Evolutionary conservation across 2,329 filamentous ascomycete genomes (phyloP).

Genomic region (Arthrinium puccinioides): DNA sequence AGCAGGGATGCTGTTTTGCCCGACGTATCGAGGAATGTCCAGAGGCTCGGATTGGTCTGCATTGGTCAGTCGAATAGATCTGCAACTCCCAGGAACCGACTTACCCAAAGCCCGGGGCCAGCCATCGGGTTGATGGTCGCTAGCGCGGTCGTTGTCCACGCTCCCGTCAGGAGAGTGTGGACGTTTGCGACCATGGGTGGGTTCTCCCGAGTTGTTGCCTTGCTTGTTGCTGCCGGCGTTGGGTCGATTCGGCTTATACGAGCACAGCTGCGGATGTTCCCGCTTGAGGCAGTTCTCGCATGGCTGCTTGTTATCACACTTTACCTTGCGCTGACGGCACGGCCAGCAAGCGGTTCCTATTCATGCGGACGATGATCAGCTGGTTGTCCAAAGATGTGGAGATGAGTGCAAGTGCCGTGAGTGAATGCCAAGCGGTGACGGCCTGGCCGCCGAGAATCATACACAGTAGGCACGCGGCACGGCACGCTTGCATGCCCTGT

Average conservation of each 20-base stretch:
- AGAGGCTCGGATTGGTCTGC: slow-evolving; percentile 6
- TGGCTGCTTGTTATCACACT: slow-evolving; percentile 62
- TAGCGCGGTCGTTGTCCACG: slow-evolving; percentile 27
- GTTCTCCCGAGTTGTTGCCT: slow-evolving; percentile 21
- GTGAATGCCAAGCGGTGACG: too few relatives aligned
- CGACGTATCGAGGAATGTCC: slow-evolving; percentile 44
- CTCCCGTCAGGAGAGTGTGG: slow-evolving; percentile 34
- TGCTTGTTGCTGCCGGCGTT: slow-evolving; percentile 25
- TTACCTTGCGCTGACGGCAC: slow-evolving; percentile 60
- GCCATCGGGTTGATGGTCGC: slow-evolving; percentile 24
- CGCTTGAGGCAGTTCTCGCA: slow-evolving; percentile 63
- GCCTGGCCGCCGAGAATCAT: too few relatives aligned
- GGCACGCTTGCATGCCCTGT: too few relatives aligned
- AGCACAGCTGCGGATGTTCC: slow-evolving; percentile 57
- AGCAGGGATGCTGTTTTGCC: slow-evolving; percentile 62
- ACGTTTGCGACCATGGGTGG: slow-evolving; percentile 27
- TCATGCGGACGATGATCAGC: too few relatives aligned
- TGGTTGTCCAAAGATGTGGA: too few relatives aligned
- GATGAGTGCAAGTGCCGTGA: too few relatives aligned
- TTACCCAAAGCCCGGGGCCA: slow-evolving; percentile 24
- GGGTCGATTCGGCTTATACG: slow-evolving; percentile 56
- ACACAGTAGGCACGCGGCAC: too few relatives aligned
- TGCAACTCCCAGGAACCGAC: slow-evolving; percentile 1
- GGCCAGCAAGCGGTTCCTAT: slow-evolving; percentile 64
- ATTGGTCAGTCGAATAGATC: background rate